A percentile compares a stretch with the other conserved stretches of the same genome.
Conservation (phyloP, 208 protist species). For the Acanthamoeba quina region DNA sequence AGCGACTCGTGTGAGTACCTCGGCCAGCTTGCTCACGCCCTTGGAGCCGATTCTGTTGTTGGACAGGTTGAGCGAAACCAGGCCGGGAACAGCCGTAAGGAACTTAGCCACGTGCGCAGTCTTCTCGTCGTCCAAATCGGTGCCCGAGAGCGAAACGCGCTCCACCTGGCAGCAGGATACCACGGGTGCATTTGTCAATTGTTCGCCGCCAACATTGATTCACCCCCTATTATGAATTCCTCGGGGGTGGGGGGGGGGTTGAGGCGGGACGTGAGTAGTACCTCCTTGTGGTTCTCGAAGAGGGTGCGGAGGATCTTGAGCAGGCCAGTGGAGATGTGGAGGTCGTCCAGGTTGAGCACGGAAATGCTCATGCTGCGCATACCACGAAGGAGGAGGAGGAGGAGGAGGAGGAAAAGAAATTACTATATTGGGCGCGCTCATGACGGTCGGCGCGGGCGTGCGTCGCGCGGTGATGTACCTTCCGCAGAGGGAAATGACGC, state of each 20-base stretch:
- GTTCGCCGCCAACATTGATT: too few species aligned
- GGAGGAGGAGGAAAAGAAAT: too few species aligned
- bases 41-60: conserved; percentile 40
- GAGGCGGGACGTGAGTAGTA: too few species aligned
- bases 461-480: background rate
- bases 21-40: conserved; percentile 31
- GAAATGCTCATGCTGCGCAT: background rate
- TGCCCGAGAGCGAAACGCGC: conserved; percentile 10
- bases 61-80: conserved; percentile 39
- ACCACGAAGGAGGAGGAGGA: too few species aligned
- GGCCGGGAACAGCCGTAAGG: background rate
- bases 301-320: background rate
- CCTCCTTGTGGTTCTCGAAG: conserved; percentile 23
- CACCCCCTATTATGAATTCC: too few species aligned
- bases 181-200: too few species aligned
- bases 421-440: background rate
- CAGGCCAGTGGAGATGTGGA: background rate
- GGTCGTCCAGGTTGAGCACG: background rate
- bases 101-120: conserved; percentile 12
- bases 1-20: background rate
- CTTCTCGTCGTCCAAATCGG: conserved; percentile 34
- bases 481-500: conserved; percentile 8
- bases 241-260: too few species aligned
- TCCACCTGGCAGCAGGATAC: background rate
- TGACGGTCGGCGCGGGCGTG: too few species aligned